Percentiles rank a stretch among this genome's conserved stretches.
Evolutionary conservation across 2,329 filamentous ascomycete species (phyloP).

Genomic region (Cryphonectria nitschkei): DNA sequence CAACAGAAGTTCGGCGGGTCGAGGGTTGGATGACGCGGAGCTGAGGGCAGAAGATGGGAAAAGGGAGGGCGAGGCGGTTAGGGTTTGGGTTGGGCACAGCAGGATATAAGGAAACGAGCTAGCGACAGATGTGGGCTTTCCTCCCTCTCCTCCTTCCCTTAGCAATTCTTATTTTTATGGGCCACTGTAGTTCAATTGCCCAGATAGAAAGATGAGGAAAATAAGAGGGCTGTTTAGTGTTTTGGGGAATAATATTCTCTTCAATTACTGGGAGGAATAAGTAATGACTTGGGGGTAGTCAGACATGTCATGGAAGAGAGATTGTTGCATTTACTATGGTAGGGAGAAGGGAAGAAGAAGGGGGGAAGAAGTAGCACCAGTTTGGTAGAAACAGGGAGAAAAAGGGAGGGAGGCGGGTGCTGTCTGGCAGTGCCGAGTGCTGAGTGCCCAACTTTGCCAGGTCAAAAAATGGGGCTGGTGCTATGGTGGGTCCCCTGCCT

Average conservation of each 20-base stretch:
- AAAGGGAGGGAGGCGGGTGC: neutral
- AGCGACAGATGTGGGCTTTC: neutral
- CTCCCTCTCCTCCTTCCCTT: neutral
- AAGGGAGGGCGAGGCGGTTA: constrained; percentile 17
- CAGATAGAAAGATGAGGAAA: neutral
- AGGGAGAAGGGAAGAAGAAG: neutral
- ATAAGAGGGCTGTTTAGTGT: neutral
- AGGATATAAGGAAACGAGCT: constrained; percentile 10
- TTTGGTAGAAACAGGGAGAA: neutral
- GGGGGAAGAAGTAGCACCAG: too few species aligned
- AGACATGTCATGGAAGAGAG: neutral
- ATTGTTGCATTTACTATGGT: neutral
- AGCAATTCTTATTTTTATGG: neutral
- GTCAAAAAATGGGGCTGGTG: neutral
- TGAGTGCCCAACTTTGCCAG: neutral
- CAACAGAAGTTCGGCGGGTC: constrained; percentile 18
- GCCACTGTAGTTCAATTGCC: neutral
- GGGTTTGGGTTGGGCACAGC: constrained; percentile 15
- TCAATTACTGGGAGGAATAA: neutral
- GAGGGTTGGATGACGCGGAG: constrained; percentile 20
- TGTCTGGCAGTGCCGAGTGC: neutral
- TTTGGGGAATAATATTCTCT: neutral
- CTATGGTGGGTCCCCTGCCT: neutral
- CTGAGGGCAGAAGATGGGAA: constrained; percentile 32
- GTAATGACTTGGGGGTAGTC: neutral